Percentiles rank a stretch among this genome's conserved stretches.
Conservation (phyloP, 2,329 filamentous ascomycete species). For the Alternaria ethzedia region DNA sequence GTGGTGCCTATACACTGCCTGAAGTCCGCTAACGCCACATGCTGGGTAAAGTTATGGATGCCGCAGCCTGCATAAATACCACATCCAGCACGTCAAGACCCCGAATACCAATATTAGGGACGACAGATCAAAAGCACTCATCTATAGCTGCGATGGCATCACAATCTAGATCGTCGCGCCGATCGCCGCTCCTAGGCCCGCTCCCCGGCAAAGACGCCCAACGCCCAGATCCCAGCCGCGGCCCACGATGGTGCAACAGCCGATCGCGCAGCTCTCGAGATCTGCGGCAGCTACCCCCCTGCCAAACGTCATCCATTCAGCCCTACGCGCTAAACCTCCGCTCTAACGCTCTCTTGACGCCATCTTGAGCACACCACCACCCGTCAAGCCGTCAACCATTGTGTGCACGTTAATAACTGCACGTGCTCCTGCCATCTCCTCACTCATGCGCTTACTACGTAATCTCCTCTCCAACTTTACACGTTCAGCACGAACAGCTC, state of each 20-base stretch:
- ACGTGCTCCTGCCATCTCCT: not conserved
- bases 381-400: not conserved
- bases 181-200: conserved; percentile 7
- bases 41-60: not conserved
- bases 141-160: not conserved
- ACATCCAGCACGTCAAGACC: not conserved
- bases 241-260: conserved; percentile 6
- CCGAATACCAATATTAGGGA: not conserved
- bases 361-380: conserved; percentile 18
- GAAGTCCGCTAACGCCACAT: not conserved
- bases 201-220: not conserved
- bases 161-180: conserved; percentile 3
- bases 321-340: conserved; percentile 14
- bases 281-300: conserved; percentile 15
- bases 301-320: conserved; percentile 20
- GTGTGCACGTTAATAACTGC: not conserved
- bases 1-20: not conserved
- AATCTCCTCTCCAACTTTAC: not conserved
- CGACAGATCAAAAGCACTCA: not conserved
- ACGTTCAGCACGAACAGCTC: not conserved
- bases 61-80: not conserved
- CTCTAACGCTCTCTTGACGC: conserved; percentile 8
- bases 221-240: not conserved
- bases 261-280: conserved; percentile 5
- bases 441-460: conserved; percentile 9